These are phyloP conservation scores for Suhomyces maxii DNA, from an alignment of 1,139 yeast species.

Conservation along the genomic window DNA sequence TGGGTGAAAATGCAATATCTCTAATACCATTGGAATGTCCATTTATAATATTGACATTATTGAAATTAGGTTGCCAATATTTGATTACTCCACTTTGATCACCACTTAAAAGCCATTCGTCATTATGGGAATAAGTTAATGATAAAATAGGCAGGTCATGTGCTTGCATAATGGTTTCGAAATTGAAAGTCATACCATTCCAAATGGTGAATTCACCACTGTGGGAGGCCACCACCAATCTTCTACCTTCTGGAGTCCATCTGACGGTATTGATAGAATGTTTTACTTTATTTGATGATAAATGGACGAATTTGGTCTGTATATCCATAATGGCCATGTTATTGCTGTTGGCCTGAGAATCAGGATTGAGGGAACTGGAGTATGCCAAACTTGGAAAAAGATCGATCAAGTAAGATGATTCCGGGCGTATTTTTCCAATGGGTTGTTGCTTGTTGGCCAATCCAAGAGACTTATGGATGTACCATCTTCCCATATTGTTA, in stretches of 20 bases:
- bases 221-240: constrained; percentile 86
- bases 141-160: constrained; percentile 89
- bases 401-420: constrained; percentile 70
- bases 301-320: constrained; percentile 83
- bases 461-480: constrained; percentile 60
- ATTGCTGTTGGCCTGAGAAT: constrained; percentile 30
- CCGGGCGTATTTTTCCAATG: constrained; percentile 69
- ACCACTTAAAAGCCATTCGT: constrained; percentile 92
- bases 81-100: constrained; percentile 90
- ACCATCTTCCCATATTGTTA: constrained; percentile 75
- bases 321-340: constrained; percentile 55
- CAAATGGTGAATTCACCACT: constrained; percentile 96
- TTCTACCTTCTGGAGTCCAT: constrained; percentile 97
- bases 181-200: constrained; percentile 95
- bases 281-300: constrained; percentile 86
- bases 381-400: constrained; percentile 72
- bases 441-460: constrained; percentile 39
- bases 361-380: constrained; percentile 23
- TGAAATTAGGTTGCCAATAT: constrained; percentile 98
- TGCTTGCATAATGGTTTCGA: constrained; percentile 98
- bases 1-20: constrained; percentile 86
- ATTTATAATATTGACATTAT: constrained; percentile 82
- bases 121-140: constrained; percentile 80
- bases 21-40: constrained; percentile 83
- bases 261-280: constrained; percentile 88